Evolutionary conservation across 108 stramenopile species (phyloP).

Genomic region (Seminavis robusta): DNA sequence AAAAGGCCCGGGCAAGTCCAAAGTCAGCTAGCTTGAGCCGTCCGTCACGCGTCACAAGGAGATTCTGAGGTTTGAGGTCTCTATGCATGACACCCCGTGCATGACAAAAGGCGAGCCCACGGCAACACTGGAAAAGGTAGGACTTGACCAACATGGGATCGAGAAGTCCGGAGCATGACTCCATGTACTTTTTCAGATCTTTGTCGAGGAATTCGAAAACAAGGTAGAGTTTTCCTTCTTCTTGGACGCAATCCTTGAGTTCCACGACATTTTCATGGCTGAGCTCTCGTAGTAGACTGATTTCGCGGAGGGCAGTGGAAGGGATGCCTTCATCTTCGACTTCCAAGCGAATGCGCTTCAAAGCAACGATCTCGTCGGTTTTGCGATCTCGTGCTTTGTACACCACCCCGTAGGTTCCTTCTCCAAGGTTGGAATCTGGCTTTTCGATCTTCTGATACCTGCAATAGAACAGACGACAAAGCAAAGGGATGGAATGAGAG

Average conservation of each 20-base stretch:
- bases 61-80: slow-evolving; percentile 99
- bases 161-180: slow-evolving; percentile 74
- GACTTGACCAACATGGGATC: slow-evolving; percentile 75
- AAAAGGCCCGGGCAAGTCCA: slow-evolving; percentile 95
- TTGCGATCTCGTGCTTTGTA: slow-evolving; percentile 86
- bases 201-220: slow-evolving; percentile 98
- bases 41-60: slow-evolving; percentile 93
- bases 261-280: slow-evolving; percentile 95
- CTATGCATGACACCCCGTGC: slow-evolving; percentile 96
- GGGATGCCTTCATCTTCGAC: slow-evolving; percentile 99
- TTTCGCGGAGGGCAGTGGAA: slow-evolving; percentile 96
- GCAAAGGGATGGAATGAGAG: neutral
- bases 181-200: slow-evolving; percentile 97
- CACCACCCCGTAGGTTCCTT: slow-evolving; percentile 93
- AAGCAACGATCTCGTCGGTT: slow-evolving; percentile 94
- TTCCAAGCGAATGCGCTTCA: slow-evolving; percentile 96
- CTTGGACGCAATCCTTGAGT: slow-evolving; percentile 81
- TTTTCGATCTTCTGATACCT: slow-evolving; percentile 95
- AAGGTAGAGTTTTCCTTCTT: slow-evolving; percentile 90
- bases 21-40: slow-evolving; percentile 97
- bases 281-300: slow-evolving; percentile 91
- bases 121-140: slow-evolving; percentile 83
- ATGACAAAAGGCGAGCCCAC: slow-evolving; percentile 95
- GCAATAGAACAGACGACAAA: neutral
- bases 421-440: slow-evolving; percentile 93